Percentiles rank a stretch among this genome's conserved stretches.
phyloP scores from a whole-genome alignment of 2,329 filamentous ascomycete species.

The Zymoseptoria ardabiliae region DNA sequence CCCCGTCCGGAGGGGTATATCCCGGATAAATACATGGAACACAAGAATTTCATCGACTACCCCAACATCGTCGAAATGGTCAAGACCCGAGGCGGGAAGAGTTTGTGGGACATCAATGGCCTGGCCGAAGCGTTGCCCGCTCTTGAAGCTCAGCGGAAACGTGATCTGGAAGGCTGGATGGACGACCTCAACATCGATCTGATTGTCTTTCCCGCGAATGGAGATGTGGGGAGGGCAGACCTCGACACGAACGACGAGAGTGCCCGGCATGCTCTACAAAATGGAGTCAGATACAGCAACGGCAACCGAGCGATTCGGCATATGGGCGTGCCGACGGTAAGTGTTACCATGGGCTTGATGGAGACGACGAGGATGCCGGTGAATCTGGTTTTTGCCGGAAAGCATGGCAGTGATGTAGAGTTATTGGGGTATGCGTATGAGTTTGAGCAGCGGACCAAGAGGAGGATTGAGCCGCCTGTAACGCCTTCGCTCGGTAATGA shows the following conservation, averaged over 20 bases:
- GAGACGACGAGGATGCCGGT: slow-evolving; percentile 44
- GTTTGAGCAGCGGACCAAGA: slow-evolving; percentile 21
- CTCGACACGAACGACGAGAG: slow-evolving; percentile 34
- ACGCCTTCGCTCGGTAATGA: slow-evolving; percentile 21
- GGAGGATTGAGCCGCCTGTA: slow-evolving; percentile 19
- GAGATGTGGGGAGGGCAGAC: slow-evolving; percentile 45
- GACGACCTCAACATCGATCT: slow-evolving; percentile 40
- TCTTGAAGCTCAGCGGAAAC: slow-evolving; percentile 44
- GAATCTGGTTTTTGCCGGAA: slow-evolving; percentile 46
- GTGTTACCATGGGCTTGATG: slow-evolving; percentile 48
- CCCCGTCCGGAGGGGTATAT: slow-evolving; percentile 32
- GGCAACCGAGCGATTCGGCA: slow-evolving; percentile 49
- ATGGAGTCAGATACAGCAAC: slow-evolving; percentile 49
- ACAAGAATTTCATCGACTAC: slow-evolving; percentile 36
- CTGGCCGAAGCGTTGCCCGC: slow-evolving; percentile 38
- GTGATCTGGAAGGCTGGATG: slow-evolving; percentile 46
- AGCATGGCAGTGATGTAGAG: slow-evolving; percentile 40
- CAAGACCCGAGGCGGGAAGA: slow-evolving; percentile 20
- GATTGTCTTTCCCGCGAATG: slow-evolving; percentile 45
- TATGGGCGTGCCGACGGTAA: slow-evolving; percentile 48
- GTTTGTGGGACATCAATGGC: slow-evolving; percentile 38
- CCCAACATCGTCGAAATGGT: slow-evolving; percentile 26
- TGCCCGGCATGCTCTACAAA: slow-evolving; percentile 36
- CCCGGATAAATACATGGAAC: slow-evolving; percentile 34
- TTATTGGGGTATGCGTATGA: slow-evolving; percentile 25